Evolutionary conservation across 2,329 filamentous ascomycete species (phyloP), one percentile per base, ranked within the genome.

Genomic region (Exophiala oligosperma): DNA sequence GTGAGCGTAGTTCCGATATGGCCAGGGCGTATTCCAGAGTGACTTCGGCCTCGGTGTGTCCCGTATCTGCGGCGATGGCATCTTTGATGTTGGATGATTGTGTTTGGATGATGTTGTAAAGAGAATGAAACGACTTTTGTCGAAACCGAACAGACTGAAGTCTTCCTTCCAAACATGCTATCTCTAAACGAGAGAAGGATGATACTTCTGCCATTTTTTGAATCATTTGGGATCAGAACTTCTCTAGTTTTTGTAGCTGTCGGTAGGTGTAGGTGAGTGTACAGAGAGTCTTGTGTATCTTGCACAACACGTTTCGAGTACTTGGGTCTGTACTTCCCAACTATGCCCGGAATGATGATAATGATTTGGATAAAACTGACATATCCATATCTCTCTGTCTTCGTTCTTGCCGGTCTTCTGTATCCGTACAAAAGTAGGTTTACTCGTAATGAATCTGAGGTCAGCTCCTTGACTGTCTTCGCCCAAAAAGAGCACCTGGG

Each of bases 161-260:
- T 2, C 74, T 71, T 35, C 74, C 74, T 59, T 79, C 76, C 14
- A 73, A 64, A 35, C 70, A 66, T 26, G 73, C 67, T n/a, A 68
- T 65, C 35, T 70, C 51, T 9, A 77, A 64, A 5, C 72, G 70
- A 44, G 58, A 69, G 59, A 69, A 64, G 59, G 69, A 67, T 65
- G 69, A 67, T 65, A 68, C 64, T 65, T 62, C 32, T 57, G 71
- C 64, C 65, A 64, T 55, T 49, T 38, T 54, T 35, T 49, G 49
- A 32, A 53, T 54, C 24, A 46, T 38, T 29, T 6, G 11, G 32
- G 8, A 6, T 9, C 6, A 35, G 6, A 9, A 35, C 32, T 4
- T 2, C 7, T 4, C 4, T 2, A 7, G 26, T 7, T 35, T 11
- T 6, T 9, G 32, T 6, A 35, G 32, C 32, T 35, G 17, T 35